Base-by-base conservation (phyloP, 306 rosid genomes). In the Quillaja saponaria region DNA sequence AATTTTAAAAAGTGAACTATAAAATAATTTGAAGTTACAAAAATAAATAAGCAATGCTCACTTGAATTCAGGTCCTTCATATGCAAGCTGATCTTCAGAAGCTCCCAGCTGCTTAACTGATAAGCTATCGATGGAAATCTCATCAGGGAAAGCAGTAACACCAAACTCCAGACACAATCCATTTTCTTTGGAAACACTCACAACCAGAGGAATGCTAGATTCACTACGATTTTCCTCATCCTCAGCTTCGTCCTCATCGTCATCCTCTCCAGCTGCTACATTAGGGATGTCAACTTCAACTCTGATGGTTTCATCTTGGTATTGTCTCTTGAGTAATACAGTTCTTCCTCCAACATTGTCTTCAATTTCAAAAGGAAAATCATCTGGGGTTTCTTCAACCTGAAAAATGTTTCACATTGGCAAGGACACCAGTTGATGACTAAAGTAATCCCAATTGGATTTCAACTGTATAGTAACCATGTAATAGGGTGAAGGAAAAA, bases 21-120 rank as follows among this genome's bases (percentile, higher is more conserved):
- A 20, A 0, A 20, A 55, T 5, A 10, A 34, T 38, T 2, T 34
- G 37, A 49, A 10, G 16, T 25, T 15, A 13, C 6, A 52, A 5
- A 19, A 8, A 49, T 60, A 8, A 17, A 51, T 21, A 20, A 59
- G 6, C 58, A 51, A 45, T 52, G 35, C 89, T 85, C 64, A 90
- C 96, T 60, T 40, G 78, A 87, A 87, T 34, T 83, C 90, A 8
- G 99, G 99, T 33, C 99, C 99, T 78, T 92, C 99, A 1, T 92
- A 89, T 37, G 80, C 68, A 66, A 76, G 63, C 68, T 70, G 60
- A 3, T 86, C 94, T 14, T 81, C 87, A 34, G 82, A 71, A 31
- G 38, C 73, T 21, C 76, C 91, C 0, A 88, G 63, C 38, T 79
- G 71, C 78, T 71, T 84, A 55, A 92, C 33, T 3, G 86, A 82